Evolutionary conservation across 1,139 yeast genomes (phyloP).

Genomic region (Geotrichum candidum): DNA sequence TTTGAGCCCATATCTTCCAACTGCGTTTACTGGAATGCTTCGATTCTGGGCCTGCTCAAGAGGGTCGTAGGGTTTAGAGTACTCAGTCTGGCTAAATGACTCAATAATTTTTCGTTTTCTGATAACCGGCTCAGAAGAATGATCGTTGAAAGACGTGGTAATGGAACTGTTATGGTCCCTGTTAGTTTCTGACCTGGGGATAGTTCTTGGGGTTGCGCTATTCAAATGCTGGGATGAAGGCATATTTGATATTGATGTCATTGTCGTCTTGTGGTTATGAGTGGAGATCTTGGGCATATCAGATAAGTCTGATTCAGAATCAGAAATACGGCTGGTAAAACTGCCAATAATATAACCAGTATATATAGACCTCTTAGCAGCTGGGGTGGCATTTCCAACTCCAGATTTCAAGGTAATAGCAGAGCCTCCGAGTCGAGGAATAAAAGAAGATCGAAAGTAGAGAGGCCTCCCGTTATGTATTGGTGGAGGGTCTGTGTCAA

Average conservation of each 20-base stretch:
- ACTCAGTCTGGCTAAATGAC: neutral
- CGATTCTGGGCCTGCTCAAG: neutral
- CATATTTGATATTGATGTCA: neutral
- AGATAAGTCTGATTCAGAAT: neutral
- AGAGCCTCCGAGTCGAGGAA: neutral
- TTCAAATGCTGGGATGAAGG: neutral
- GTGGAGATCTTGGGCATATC: neutral
- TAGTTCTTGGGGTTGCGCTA: neutral
- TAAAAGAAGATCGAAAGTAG: neutral
- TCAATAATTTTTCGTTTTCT: neutral
- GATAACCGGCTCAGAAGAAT: neutral
- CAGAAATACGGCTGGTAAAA: neutral
- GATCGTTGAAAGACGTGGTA: too few relatives aligned
- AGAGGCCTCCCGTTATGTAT: constrained; percentile 2
- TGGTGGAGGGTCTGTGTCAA: neutral
- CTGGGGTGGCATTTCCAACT: neutral
- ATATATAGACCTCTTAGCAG: neutral
- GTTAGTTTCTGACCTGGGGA: neutral
- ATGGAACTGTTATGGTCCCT: neutral
- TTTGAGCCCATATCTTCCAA: neutral
- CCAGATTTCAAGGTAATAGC: neutral
- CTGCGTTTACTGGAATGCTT: neutral
- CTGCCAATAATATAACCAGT: neutral
- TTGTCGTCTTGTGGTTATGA: neutral
- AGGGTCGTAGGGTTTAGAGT: neutral